phyloP scores from a whole-genome alignment of 1,284 basidiomycete genomes.

The Schizophyllum commune region DNA sequence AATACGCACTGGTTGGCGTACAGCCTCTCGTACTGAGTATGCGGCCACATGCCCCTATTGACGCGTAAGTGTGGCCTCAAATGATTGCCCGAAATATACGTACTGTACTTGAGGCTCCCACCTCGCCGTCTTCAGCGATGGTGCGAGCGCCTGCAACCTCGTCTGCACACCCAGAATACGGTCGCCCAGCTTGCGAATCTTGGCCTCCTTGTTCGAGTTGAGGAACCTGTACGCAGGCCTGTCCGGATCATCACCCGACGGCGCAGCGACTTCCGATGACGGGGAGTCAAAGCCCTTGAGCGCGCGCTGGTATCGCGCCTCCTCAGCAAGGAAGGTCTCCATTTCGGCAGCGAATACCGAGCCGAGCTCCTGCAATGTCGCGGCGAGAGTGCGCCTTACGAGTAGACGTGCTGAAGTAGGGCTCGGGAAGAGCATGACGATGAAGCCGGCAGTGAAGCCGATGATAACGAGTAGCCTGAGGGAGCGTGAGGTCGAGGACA shows the following conservation, averaged over 20 bases:
- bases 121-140: slow-evolving; percentile 27
- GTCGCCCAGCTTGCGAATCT: slow-evolving; percentile 24
- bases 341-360: slow-evolving; percentile 30
- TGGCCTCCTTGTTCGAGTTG: slow-evolving; percentile 19
- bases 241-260: background rate
- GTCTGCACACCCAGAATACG: slow-evolving; percentile 24
- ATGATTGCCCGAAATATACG: slow-evolving; percentile 8
- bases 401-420: slow-evolving; percentile 30
- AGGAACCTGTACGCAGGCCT: background rate
- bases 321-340: slow-evolving; percentile 34
- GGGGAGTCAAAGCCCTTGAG: background rate
- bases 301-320: slow-evolving; percentile 19
- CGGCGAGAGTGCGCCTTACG: slow-evolving; percentile 31
- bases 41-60: slow-evolving; percentile 30
- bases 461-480: slow-evolving; percentile 31
- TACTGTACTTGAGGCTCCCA: slow-evolving; percentile 34
- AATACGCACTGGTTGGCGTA: slow-evolving; percentile 24
- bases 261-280: slow-evolving; percentile 7
- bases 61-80: background rate
- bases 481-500: background rate
- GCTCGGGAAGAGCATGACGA: slow-evolving; percentile 37
- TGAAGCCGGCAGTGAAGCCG: slow-evolving; percentile 34
- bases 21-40: slow-evolving; percentile 25
- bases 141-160: slow-evolving; percentile 25
- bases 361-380: slow-evolving; percentile 24